Base-by-base conservation (phyloP, 2,329 filamentous ascomycete genomes). In the Helotiales sp. region DNA sequence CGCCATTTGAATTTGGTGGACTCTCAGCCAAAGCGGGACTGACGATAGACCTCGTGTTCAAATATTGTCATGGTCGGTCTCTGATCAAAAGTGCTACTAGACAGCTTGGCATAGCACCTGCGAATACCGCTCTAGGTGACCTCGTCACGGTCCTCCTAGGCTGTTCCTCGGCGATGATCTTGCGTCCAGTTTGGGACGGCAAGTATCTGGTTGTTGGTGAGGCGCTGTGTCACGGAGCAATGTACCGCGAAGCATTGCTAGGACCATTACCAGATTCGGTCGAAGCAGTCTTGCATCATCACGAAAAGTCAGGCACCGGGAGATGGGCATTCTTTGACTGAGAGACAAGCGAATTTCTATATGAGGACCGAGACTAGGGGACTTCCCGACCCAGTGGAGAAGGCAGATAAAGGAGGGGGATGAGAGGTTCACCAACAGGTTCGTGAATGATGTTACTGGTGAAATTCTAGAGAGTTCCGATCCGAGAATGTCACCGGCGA, bases 181-280 rank as follows among this genome's bases (percentile, higher is more conserved):
- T 64, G 4, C 44, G 62, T 27, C 55, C 52, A 9, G 22, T 44
- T 5, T 10, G 22, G 25, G 17, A 7, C 13, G 17, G 27, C 8
- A 42, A 54, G 17, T 59, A 62, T 25, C 19, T 47, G 25, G 42
- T 65, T 5, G 29, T 65, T 3, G 61, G 63, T n/a, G 54, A 57
- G 49, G 47, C 56, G 9, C 59, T 53, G n/a, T 47, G 49, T 19
- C 36, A 59, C 36, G 59, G 59, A 2, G 30, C 54, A 22, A 59
- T 60, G 56, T 33, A 60, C n/a, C 55, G 54, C 4, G 58, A 63
- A 40, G 62, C 53, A 3, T 19, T 61, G 4, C 34, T 59, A 1
- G 57, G 57, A 1, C 34, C 53, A 1, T 29, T 59, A 5, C 53
- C 57, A 6, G 47, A 17, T 4, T 47, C 22, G 5, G 19, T 24